These are phyloP conservation scores for Metschnikowia anglica DNA, from an alignment of 805 yeast species.

Conservation along the genomic window DNA sequence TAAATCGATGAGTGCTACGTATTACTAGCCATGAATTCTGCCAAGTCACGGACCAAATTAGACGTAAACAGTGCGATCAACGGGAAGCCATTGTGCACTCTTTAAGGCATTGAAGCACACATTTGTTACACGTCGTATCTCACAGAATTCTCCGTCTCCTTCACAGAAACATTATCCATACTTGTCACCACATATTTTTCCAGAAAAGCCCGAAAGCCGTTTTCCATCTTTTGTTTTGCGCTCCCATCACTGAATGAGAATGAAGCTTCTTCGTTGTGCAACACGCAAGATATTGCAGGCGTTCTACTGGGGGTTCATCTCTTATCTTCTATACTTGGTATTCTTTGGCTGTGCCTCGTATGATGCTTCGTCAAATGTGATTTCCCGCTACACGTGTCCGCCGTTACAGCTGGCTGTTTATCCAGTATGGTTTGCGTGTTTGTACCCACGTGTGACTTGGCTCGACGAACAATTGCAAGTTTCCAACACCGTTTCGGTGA, in stretches of 20 bases:
- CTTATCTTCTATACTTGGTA: slow-evolving; percentile 15
- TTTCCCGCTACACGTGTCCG: slow-evolving; percentile 14
- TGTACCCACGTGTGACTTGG: slow-evolving; percentile 4
- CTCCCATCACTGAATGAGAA: no score
- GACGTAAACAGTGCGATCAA: no score
- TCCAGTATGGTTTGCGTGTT: slow-evolving; percentile 11
- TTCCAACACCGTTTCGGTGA: slow-evolving; percentile 1
- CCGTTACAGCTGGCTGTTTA: slow-evolving; percentile 11
- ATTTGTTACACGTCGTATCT: no score
- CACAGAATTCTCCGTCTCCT: no score
- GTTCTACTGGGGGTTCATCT: slow-evolving; percentile 5
- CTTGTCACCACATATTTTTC: no score
- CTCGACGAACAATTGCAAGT: slow-evolving; percentile 6
- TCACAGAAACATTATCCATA: neutral
- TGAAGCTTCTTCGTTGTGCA: slow-evolving; percentile 3
- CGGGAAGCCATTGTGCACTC: no score
- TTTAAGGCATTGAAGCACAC: no score
- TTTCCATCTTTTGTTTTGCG: no score
- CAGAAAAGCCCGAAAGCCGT: no score
- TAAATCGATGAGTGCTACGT: no score
- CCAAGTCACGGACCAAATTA: no score
- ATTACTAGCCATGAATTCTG: no score
- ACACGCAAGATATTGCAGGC: slow-evolving; percentile 5
- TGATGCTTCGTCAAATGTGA: slow-evolving; percentile 1
- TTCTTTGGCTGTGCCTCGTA: slow-evolving; percentile 12